These are phyloP conservation scores for Plasmodium sp. DNA, from an alignment of 169 alveolate genomes.

Conservation along the genomic window DNA sequence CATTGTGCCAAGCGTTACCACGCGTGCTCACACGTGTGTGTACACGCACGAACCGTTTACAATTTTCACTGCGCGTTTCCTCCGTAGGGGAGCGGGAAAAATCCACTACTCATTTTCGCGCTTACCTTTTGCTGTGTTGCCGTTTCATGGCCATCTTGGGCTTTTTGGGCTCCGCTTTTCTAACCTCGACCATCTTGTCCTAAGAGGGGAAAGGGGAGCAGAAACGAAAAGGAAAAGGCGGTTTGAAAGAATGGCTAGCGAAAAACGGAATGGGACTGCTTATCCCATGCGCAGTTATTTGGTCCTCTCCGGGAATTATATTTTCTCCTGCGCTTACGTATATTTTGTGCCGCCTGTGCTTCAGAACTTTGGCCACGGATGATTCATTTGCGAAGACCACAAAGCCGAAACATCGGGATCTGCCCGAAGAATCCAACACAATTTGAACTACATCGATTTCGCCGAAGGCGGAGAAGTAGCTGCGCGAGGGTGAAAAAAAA, in stretches of 20 bases:
- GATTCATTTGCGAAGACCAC: constrained; percentile 48
- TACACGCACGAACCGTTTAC: neutral
- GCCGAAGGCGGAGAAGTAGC: constrained; percentile 50
- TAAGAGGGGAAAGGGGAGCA: neutral
- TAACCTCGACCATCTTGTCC: constrained; percentile 68
- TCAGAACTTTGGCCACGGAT: constrained; percentile 58
- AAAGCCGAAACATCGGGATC: constrained; percentile 71
- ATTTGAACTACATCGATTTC: constrained; percentile 59
- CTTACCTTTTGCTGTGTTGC: constrained; percentile 33
- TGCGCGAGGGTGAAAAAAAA: constrained; percentile 2
- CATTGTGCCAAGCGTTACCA: neutral
- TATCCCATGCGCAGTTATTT: neutral
- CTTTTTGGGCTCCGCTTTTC: constrained; percentile 61
- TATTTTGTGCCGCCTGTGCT: constrained; percentile 41
- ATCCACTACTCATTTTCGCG: neutral
- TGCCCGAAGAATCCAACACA: constrained; percentile 55
- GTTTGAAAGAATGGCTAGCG: neutral
- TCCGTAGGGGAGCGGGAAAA: neutral
- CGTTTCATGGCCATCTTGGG: constrained; percentile 67
- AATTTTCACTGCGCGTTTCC: neutral
- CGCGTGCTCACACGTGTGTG: neutral
- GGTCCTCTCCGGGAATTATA: neutral
- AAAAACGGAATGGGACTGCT: neutral
- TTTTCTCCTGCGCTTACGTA: constrained; percentile 22
- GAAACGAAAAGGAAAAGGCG: neutral